Base-by-base conservation (phyloP, 352 stramenopile genomes). In the Plasmopara muralis region DNA sequence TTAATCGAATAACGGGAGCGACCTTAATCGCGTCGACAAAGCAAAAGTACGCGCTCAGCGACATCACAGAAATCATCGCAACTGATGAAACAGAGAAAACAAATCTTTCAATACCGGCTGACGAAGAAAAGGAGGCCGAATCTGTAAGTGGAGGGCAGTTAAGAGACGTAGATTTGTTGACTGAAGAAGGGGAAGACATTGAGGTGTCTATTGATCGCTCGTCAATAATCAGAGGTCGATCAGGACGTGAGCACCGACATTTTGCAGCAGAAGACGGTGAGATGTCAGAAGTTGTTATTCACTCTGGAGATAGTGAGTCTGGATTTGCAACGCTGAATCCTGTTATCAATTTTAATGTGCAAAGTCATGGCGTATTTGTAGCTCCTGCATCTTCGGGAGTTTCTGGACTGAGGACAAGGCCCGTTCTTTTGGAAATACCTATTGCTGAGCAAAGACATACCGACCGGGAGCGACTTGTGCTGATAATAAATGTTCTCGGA, bases 241-340 rank as follows among this genome's bases (percentile, higher is more conserved):
- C 37, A 6, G 8, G 5, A 16, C 46, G 50, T 33, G 48, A 58
- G 12, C 35, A 46, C 18, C 31, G 54, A 43, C 49, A 29, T 9
- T 33, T 65, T 29, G 68, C 51, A 20, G 47, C 53, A 3, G 62
- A 68, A 45, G 66, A 72, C 9, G 63, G 64, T 12, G 52, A 60
- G 14, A 44, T 68, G 0, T 75, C 78, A 4, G 72, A 87, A 54
- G 74, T 89, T 4, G 68, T 89, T 33, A 89, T 89, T 43, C 78
- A 89, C 48, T 87, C 78, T 16, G 71, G 72, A 13, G 78, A 89
- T 37, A 83, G 67, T 16, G 76, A 89, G 35, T 71, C 72, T 13
- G 69, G 72, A 13, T 89, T 85, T 38, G 76, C 70, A 37, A 87
- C 68, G 14, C 62, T 87, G 4, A 89, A 89, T 29, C 78, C 78